phyloP scores from a whole-genome alignment of 768 basidiomycete genomes.

The Xanthoconium purpureum region DNA sequence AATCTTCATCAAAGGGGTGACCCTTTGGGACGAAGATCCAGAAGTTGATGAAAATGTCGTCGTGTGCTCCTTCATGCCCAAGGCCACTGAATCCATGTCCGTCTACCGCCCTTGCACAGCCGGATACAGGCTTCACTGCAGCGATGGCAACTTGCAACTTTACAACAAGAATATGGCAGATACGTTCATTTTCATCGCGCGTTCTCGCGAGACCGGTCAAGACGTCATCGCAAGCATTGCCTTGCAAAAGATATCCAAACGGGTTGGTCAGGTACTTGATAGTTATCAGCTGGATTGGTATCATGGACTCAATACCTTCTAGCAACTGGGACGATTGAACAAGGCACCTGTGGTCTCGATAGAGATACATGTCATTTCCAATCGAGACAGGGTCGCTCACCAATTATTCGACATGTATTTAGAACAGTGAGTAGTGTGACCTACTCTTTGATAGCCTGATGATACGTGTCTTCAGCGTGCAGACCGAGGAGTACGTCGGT shows the following conservation, averaged over 20 bases:
- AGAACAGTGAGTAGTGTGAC: slow-evolving; percentile 60
- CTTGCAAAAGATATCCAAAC: slow-evolving; percentile 54
- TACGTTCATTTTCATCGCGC: slow-evolving; percentile 58
- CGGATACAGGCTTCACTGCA: slow-evolving; percentile 56
- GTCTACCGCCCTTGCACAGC: slow-evolving; percentile 48
- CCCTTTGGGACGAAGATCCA: slow-evolving; percentile 58
- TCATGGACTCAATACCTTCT: neutral
- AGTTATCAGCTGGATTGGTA: neutral
- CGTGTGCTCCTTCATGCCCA: slow-evolving; percentile 60
- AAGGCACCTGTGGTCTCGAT: slow-evolving; percentile 49
- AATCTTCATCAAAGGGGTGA: slow-evolving; percentile 59
- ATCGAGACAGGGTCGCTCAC: slow-evolving; percentile 62
- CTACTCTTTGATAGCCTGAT: neutral
- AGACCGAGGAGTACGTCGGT: slow-evolving; percentile 45
- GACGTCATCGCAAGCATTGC: slow-evolving; percentile 61
- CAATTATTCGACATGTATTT: slow-evolving; percentile 68
- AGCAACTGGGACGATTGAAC: slow-evolving; percentile 63
- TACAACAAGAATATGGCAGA: slow-evolving; percentile 51
- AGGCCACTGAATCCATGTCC: slow-evolving; percentile 45
- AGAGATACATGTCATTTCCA: slow-evolving; percentile 69
- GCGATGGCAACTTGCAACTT: slow-evolving; percentile 54
- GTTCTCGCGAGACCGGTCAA: slow-evolving; percentile 41
- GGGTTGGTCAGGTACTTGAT: slow-evolving; percentile 46
- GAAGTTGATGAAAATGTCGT: slow-evolving; percentile 58
- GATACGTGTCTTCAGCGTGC: slow-evolving; percentile 34